Conservation (phyloP, 345 rosid genomes). For the Arabis alpina region DNA sequence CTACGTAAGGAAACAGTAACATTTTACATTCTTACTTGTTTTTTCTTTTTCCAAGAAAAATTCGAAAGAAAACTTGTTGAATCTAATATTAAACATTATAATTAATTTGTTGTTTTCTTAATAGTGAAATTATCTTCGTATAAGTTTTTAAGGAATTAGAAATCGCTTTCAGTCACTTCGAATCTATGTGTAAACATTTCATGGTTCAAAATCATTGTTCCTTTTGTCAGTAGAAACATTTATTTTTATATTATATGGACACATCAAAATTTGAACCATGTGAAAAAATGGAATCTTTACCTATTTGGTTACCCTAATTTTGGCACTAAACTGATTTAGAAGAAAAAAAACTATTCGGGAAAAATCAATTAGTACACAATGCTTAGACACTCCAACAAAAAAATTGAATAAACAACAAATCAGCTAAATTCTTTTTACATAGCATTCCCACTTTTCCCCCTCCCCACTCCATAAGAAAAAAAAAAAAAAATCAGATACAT, state of each 20-base stretch:
- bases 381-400: conserved; percentile 43
- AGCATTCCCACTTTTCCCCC: conserved; percentile 22
- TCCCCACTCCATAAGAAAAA: conserved; percentile 33
- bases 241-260: not conserved
- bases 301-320: conserved; percentile 21
- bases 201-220: conserved; percentile 33
- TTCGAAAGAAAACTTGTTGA: not conserved
- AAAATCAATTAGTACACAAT: conserved; percentile 42
- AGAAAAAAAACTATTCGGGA: not conserved
- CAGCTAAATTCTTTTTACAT: conserved; percentile 45
- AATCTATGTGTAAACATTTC: conserved; percentile 31
- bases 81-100: not conserved
- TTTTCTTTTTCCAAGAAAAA: not conserved
- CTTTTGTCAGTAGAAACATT: conserved; percentile 20
- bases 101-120: not conserved
- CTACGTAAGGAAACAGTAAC: conserved; percentile 21
- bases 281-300: conserved; percentile 16
- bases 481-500: conserved; percentile 33
- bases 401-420: conserved; percentile 39
- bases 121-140: not conserved
- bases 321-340: not conserved
- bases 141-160: conserved; percentile 22
- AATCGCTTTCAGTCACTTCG: conserved; percentile 40
- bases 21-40: conserved; percentile 8
- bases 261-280: conserved; percentile 20